These are phyloP conservation scores for Ceratocystis destructans DNA, from an alignment of 2,329 filamentous ascomycete genomes.

Conservation along the genomic window DNA sequence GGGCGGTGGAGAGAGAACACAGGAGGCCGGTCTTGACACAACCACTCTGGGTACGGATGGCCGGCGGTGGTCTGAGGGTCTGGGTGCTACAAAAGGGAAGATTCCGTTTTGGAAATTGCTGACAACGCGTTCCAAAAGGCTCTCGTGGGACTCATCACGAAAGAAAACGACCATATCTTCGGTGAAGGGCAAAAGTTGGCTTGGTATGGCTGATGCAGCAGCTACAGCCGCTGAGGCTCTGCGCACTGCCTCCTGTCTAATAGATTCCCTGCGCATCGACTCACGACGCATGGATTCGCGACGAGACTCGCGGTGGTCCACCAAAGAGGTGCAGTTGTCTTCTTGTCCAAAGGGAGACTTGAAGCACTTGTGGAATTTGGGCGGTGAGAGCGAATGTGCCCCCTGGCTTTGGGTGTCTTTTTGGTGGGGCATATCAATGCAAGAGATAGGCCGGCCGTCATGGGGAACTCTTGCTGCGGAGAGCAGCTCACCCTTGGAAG, in stretches of 20 bases:
- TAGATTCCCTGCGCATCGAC: conserved; percentile 10
- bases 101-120: conserved; percentile 32
- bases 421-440: conserved; percentile 11
- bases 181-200: conserved; percentile 37
- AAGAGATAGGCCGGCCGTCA: conserved; percentile 7
- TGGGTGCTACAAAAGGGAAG: conserved; percentile 23
- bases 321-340: background rate
- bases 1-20: conserved; percentile 5
- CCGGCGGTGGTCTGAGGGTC: conserved; percentile 5
- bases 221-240: background rate
- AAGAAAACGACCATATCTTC: conserved; percentile 47
- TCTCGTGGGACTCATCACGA: conserved; percentile 31
- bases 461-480: conserved; percentile 1
- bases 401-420: background rate
- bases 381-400: conserved; percentile 6
- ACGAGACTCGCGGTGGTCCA: background rate
- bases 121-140: conserved; percentile 35
- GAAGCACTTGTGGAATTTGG: conserved; percentile 15
- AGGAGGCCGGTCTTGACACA: conserved; percentile 9
- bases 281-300: conserved; percentile 4
- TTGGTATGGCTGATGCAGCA: background rate
- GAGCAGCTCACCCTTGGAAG: conserved; percentile 9
- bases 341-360: conserved; percentile 13
- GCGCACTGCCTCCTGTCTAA: background rate
- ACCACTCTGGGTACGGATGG: conserved; percentile 17